Conservation (phyloP, 1,139 yeast species). For the Geotrichum bryndzae region DNA sequence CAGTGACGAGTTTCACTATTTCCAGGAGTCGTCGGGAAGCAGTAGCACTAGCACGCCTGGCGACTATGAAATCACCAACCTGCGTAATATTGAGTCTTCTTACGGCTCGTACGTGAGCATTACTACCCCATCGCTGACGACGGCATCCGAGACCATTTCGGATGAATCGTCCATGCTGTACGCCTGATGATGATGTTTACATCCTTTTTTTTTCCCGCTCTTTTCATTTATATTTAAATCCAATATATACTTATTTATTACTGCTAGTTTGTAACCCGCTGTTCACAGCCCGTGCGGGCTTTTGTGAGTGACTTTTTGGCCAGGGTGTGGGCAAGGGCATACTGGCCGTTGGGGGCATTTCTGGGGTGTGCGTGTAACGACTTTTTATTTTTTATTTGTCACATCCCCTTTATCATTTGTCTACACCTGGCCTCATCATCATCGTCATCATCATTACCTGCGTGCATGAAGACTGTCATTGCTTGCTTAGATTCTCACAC, state of each 20-base stretch:
- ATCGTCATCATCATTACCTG: not conserved
- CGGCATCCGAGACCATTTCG: conserved; percentile 15
- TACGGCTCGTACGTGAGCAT: not conserved
- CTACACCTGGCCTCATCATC: not conserved
- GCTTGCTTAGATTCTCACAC: not conserved
- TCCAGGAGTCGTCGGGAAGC: not conserved
- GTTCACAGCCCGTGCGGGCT: too few species aligned
- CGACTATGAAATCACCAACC: not conserved
- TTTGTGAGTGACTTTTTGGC: not conserved
- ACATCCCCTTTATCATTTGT: not conserved
- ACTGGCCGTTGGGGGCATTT: not conserved
- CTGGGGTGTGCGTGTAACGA: not conserved
- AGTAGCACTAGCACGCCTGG: not conserved
- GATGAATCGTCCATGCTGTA: conserved; percentile 13
- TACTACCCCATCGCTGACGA: conserved; percentile 9
- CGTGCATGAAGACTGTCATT: not conserved
- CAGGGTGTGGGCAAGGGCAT: not conserved
- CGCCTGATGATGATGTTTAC: not conserved
- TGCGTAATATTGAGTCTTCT: not conserved
- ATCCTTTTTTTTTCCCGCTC: not conserved
- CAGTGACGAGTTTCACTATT: conserved; percentile 10
- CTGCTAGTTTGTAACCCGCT: too few species aligned
- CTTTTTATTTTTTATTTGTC: not conserved
- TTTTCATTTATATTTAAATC: not conserved
- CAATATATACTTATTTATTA: not conserved